Evolutionary conservation across 23 red algal genomes (phyloP).

Genomic region (Cyanidium caldarium): DNA sequence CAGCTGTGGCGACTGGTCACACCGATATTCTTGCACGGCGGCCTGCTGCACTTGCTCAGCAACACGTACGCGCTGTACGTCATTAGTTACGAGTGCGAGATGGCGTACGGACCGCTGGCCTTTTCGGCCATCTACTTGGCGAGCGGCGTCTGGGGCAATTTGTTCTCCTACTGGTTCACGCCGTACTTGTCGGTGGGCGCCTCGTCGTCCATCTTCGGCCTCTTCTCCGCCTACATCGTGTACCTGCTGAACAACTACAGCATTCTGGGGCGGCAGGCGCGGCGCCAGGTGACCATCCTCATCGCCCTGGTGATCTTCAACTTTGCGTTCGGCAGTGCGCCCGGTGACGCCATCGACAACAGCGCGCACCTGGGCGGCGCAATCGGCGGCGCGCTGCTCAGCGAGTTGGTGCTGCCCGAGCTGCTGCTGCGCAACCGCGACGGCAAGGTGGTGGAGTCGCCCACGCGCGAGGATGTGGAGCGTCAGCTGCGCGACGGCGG

Average conservation of each 20-base stretch:
- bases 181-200: slow-evolving; percentile 65
- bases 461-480: not conserved
- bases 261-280: slow-evolving; percentile 29
- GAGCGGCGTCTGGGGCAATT: slow-evolving; percentile 47
- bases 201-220: slow-evolving; percentile 84
- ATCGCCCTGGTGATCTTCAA: slow-evolving; percentile 49
- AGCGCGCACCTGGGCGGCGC: slow-evolving; percentile 83
- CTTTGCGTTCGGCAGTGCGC: slow-evolving; percentile 45
- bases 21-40: slow-evolving; percentile 87
- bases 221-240: slow-evolving; percentile 58
- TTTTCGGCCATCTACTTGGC: slow-evolving; percentile 50
- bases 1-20: slow-evolving; percentile 66
- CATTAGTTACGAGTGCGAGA: slow-evolving; percentile 52
- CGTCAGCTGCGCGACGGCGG: not conserved
- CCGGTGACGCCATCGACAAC: slow-evolving; percentile 68
- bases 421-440: not conserved
- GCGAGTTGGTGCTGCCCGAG: not conserved
- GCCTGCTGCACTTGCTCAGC: slow-evolving; percentile 38
- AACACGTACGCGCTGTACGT: slow-evolving; percentile 62
- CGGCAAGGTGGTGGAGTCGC: not conserved
- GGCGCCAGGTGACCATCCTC: slow-evolving; percentile 24
- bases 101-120: slow-evolving; percentile 46
- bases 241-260: slow-evolving; percentile 34
- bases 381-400: slow-evolving; percentile 28
- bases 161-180: slow-evolving; percentile 43